Percentiles rank a stretch among this genome's conserved stretches.
These are phyloP conservation scores for Phytophthora melonis DNA, from an alignment of 352 stramenopile genomes.

Conservation along the genomic window DNA sequence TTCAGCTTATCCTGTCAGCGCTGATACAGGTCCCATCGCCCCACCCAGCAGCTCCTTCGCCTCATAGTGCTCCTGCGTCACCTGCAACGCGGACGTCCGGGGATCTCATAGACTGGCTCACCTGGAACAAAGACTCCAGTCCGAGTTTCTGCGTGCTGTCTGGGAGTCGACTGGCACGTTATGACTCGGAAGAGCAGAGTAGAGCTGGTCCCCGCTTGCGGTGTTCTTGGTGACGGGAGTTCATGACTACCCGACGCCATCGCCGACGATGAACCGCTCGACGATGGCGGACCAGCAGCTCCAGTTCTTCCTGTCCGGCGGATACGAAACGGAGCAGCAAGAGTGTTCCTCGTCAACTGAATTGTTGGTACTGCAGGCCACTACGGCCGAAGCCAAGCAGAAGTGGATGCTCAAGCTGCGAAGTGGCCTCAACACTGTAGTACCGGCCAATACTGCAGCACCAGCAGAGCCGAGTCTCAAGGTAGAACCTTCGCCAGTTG, in stretches of 20 bases:
- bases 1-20: conserved; percentile 43
- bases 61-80: conserved; percentile 39
- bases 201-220: conserved; percentile 47
- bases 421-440: conserved; percentile 33
- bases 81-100: conserved; percentile 21
- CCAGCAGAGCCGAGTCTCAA: conserved; percentile 9
- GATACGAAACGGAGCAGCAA: conserved; percentile 16
- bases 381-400: conserved; percentile 54
- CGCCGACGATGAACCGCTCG: conserved; percentile 35
- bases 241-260: conserved; percentile 52
- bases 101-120: conserved; percentile 44
- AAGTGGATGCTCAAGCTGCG: conserved; percentile 68
- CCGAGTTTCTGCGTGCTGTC: conserved; percentile 58
- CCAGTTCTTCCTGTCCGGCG: conserved; percentile 39
- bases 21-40: conserved; percentile 10
- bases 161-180: conserved; percentile 64
- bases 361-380: conserved; percentile 48
- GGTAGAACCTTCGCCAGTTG: not conserved
- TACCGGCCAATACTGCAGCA: not conserved
- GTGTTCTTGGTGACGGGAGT: conserved; percentile 55
- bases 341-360: conserved; percentile 7
- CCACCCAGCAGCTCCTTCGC: not conserved
- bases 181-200: conserved; percentile 50
- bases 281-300: conserved; percentile 21
- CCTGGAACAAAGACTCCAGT: conserved; percentile 43